phyloP scores from a whole-genome alignment of 805 yeast species.

The Tetrapisispora fleetii region DNA sequence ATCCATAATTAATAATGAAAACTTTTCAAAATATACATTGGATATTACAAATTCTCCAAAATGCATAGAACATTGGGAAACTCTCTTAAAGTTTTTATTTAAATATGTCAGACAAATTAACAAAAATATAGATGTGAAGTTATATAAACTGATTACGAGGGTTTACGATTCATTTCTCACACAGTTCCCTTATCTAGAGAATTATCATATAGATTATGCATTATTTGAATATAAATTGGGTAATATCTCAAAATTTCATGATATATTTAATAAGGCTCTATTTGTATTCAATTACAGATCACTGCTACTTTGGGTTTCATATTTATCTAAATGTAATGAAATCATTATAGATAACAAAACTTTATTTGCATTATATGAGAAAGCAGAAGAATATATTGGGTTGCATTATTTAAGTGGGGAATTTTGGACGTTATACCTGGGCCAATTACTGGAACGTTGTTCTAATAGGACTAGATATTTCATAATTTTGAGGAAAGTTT shows the following conservation, averaged over 20 bases:
- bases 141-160: constrained; percentile 13
- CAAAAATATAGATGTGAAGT: constrained; percentile 14
- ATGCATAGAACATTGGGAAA: constrained; percentile 25
- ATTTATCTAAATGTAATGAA: constrained; percentile 25
- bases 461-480: constrained; percentile 15
- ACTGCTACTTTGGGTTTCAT: constrained; percentile 25
- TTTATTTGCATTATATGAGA: constrained; percentile 22
- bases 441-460: constrained; percentile 19
- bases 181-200: constrained; percentile 27
- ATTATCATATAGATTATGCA: constrained; percentile 28
- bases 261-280: constrained; percentile 19
- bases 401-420: constrained; percentile 28
- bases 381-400: constrained; percentile 26
- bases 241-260: constrained; percentile 18
- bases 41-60: constrained; percentile 21
- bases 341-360: constrained; percentile 14
- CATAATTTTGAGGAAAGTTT: constrained; percentile 20
- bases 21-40: constrained; percentile 20
- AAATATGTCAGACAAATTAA: constrained; percentile 19
- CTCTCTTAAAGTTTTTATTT: constrained; percentile 18
- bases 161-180: constrained; percentile 24
- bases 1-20: constrained; percentile 12
- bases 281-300: constrained; percentile 22
- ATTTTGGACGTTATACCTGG: constrained; percentile 28
- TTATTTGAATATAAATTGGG: constrained; percentile 27